Evolutionary conservation across 768 basidiomycete genomes (phyloP), one percentile per base, ranked within the genome.

Genomic region (Boletus subparvulus): DNA sequence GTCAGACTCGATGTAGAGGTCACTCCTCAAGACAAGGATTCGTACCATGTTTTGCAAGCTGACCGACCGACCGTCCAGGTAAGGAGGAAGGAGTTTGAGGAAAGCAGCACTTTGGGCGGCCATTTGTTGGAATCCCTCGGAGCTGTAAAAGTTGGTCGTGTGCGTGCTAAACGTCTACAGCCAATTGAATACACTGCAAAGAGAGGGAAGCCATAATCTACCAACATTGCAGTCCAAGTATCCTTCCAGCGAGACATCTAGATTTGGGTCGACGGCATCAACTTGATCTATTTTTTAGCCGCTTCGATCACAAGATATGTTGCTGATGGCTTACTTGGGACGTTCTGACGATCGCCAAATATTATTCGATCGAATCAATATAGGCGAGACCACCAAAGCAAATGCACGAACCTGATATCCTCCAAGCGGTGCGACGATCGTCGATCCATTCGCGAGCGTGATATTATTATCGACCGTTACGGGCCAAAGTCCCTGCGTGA

Each of bases 401-500:
- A n/a, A 47, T 26, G 39, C 6, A 55, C 72, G n/a, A 33, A 73
- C 73, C 62, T 89, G 88, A 67, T 89, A 91, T 9, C 90, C 90
- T 17, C 69, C 71, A 2, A 89, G 69, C 5, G 90, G 87, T 10
- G 80, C 84, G 3, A 69, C 68, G 54, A 90, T 69, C 12, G 69
- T 79, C 3, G 85, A 78, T 2, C 85, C 83, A 63, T 92, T 86
- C 2, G 88, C 85, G n/a, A 91, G 75, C 1, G 80, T 81, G 14
- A 76, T 81, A 19, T 73, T 81, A 47, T 79, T 80, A 24, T 67
- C 61, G 14, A 60, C 28, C 6, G 77, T 81, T 3, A 74, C 69
- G 3, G 87, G 88, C 73, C 80, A 86, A 43, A 91, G 66, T 13
- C 88, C 89, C 67, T 91, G 90, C 11, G 86, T 70, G 49, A 90